Evolutionary conservation across 495 filamentous ascomycete genomes (phyloP).

Genomic region (Aspergillus steynii): DNA sequence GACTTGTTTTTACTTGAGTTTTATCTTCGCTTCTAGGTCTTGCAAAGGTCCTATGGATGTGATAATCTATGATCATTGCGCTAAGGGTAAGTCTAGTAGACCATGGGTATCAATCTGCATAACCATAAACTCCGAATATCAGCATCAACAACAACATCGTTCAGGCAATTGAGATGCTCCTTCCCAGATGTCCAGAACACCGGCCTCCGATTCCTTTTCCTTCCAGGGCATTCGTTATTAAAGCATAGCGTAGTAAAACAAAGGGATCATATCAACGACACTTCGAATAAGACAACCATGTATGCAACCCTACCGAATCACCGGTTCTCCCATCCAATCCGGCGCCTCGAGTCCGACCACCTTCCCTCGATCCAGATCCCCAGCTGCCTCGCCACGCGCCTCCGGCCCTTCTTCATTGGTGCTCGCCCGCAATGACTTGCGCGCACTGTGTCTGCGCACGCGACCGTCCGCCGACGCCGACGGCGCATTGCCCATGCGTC

Average conservation of each 20-base stretch:
- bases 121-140: conserved; percentile 5
- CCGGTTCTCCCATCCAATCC: conserved; percentile 62
- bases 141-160: not conserved
- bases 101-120: not conserved
- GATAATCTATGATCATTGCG: not conserved
- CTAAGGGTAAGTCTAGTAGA: not conserved
- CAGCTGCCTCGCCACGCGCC: conserved; percentile 18
- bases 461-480: conserved; percentile 41
- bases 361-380: conserved; percentile 27
- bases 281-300: conserved; percentile 1
- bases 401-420: conserved; percentile 21
- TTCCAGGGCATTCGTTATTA: not conserved
- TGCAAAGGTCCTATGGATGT: not conserved
- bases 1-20: not conserved
- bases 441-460: conserved; percentile 29
- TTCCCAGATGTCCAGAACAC: not conserved
- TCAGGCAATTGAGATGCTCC: not conserved
- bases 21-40: too few species aligned
- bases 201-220: not conserved
- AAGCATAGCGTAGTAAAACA: not conserved
- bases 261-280: not conserved
- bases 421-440: conserved; percentile 30
- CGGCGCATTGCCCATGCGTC: conserved; percentile 33
- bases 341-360: conserved; percentile 47
- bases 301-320: conserved; percentile 43